phyloP scores from a whole-genome alignment of 352 stramenopile species.

The Pythium brachiatum region DNA sequence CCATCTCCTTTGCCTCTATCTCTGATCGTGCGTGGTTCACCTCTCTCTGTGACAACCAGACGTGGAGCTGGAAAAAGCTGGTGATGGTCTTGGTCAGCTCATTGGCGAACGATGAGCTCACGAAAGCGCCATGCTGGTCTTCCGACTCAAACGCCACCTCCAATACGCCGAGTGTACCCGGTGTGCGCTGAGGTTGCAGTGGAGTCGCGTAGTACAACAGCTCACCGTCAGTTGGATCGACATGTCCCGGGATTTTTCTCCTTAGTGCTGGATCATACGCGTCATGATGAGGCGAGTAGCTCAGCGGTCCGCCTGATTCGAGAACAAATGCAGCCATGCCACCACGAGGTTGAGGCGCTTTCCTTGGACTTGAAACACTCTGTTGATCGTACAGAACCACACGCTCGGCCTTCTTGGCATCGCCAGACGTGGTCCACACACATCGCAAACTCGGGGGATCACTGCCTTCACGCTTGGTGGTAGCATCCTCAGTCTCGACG shows the following conservation, averaged over 20 bases:
- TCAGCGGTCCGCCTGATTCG: conserved; percentile 2
- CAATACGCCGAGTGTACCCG: background rate
- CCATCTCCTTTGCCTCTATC: background rate
- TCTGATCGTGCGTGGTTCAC: background rate
- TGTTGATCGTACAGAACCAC: conserved; percentile 6
- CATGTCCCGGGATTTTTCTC: background rate
- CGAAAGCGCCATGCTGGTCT: conserved; percentile 1
- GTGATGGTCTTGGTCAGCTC: background rate
- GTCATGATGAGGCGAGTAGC: conserved; percentile 14
- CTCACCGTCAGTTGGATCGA: background rate
- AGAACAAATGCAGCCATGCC: conserved; percentile 17
- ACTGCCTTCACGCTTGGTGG: background rate
- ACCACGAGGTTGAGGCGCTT: background rate
- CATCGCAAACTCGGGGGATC: background rate
- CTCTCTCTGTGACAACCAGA: background rate
- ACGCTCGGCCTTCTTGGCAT: background rate
- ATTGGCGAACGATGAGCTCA: background rate
- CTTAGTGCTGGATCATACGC: conserved; percentile 7
- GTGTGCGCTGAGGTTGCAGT: background rate
- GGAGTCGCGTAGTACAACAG: conserved; percentile 7
- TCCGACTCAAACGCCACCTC: conserved; percentile 11
- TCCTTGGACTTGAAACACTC: background rate
- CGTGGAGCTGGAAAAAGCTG: background rate
- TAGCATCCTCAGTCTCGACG: background rate
- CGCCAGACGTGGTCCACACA: conserved; percentile 5